A percentile compares a stretch with the other conserved stretches of the same genome.
These are phyloP conservation scores for Vigna nakashimae DNA, from an alignment of 306 rosid genomes.

Conservation along the genomic window DNA sequence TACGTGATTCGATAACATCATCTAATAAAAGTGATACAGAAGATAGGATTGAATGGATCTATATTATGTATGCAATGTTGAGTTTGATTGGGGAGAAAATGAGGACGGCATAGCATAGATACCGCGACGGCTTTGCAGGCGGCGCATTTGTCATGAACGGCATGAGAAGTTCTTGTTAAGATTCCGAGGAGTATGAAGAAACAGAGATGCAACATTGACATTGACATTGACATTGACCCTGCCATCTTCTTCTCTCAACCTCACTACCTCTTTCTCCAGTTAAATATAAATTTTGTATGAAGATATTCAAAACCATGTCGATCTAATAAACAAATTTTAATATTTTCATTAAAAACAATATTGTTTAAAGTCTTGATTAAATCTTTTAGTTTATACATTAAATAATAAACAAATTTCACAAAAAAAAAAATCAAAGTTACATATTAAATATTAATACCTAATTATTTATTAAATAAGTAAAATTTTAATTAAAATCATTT, in stretches of 20 bases:
- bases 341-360: too few relatives aligned
- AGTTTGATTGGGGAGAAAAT: neutral
- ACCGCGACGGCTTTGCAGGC: conserved; percentile 96
- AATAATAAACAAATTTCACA: too few relatives aligned
- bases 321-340: too few relatives aligned
- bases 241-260: conserved; percentile 39
- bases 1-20: neutral
- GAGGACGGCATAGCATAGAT: neutral
- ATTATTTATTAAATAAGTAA: too few relatives aligned
- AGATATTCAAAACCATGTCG: too few relatives aligned
- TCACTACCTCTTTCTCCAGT: neutral
- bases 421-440: too few relatives aligned
- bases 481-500: too few relatives aligned
- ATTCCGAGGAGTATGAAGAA: conserved; percentile 50
- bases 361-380: too few relatives aligned
- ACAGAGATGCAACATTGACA: conserved; percentile 25
- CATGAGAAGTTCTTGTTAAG: conserved; percentile 48
- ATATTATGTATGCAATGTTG: neutral
- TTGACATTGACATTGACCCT: conserved; percentile 27
- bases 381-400: too few relatives aligned
- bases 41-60: neutral
- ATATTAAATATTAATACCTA: too few relatives aligned
- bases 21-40: neutral
- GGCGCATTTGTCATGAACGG: conserved; percentile 85
- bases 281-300: too few relatives aligned